A percentile compares a stretch with the other conserved stretches of the same genome.
These are phyloP conservation scores for Phytophthora litchii DNA, from an alignment of 352 stramenopile species.

Conservation along the genomic window DNA sequence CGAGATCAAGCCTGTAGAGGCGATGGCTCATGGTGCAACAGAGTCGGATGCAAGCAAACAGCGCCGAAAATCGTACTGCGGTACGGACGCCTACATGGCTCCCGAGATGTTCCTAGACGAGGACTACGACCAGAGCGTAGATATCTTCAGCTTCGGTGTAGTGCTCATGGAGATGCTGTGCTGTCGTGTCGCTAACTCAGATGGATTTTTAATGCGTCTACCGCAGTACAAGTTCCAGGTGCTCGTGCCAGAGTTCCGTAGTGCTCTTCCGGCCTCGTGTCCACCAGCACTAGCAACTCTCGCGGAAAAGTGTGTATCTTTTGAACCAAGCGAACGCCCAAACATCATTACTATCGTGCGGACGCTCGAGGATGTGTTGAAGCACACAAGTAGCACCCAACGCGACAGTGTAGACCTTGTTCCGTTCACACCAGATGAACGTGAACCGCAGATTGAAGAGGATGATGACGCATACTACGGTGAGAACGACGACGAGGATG, in stretches of 20 bases:
- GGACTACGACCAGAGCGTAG: conserved; percentile 85
- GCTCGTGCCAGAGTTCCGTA: conserved; percentile 64
- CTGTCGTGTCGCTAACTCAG: conserved; percentile 77
- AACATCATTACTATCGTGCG: conserved; percentile 50
- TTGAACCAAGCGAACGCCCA: conserved; percentile 75
- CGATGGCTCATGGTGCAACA: conserved; percentile 29
- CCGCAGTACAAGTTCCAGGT: conserved; percentile 86
- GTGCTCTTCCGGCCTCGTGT: conserved; percentile 64
- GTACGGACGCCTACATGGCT: conserved; percentile 87
- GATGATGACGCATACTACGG: conserved; percentile 60
- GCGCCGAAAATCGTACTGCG: conserved; percentile 86
- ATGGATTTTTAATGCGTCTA: conserved; percentile 82
- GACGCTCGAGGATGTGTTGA: conserved; percentile 51
- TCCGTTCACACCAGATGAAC: conserved; percentile 63
- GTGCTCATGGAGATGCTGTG: conserved; percentile 90
- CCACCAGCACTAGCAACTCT: conserved; percentile 61
- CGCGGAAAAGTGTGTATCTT: conserved; percentile 75
- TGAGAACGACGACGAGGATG: conserved; percentile 59
- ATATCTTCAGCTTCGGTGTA: conserved; percentile 87
- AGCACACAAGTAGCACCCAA: conserved; percentile 29
- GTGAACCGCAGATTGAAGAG: conserved; percentile 68
- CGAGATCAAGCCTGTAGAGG: conserved; percentile 51
- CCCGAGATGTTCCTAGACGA: conserved; percentile 87
- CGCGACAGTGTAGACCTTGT: conserved; percentile 51
- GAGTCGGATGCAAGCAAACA: conserved; percentile 43